A percentile compares a stretch with the other conserved stretches of the same genome.
These are phyloP conservation scores for Fusarium newnesense DNA, from an alignment of 2,329 filamentous ascomycete species.

Conservation along the genomic window DNA sequence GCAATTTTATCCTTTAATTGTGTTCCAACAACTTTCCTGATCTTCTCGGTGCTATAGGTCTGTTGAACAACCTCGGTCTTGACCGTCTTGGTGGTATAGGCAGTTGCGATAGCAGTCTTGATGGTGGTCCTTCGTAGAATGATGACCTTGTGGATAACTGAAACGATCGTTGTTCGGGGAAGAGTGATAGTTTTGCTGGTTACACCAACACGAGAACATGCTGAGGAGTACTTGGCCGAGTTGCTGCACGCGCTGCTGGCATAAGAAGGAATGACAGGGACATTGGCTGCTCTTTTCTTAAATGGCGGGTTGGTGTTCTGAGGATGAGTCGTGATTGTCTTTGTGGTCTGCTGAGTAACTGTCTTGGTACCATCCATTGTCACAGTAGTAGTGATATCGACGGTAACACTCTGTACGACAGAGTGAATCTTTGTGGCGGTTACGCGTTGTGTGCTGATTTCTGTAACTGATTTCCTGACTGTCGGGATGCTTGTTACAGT, in stretches of 20 bases:
- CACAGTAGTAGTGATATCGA: not conserved
- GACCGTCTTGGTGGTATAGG: not conserved
- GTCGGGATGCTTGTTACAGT: not conserved
- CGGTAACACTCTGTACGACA: not conserved
- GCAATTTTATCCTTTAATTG: not conserved
- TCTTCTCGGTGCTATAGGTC: not conserved
- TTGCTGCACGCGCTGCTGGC: not conserved
- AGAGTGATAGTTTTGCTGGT: not conserved
- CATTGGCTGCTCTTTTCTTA: not conserved
- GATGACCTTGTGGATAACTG: not conserved
- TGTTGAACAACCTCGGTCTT: not conserved
- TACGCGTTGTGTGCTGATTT: not conserved
- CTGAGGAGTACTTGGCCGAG: not conserved
- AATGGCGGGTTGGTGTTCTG: not conserved
- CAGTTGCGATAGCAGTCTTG: not conserved
- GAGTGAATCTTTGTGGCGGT: not conserved
- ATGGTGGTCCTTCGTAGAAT: not conserved
- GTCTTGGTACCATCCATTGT: not conserved
- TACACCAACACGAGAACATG: not conserved
- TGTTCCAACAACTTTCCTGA: not conserved
- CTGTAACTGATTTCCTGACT: not conserved
- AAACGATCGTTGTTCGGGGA: not conserved
- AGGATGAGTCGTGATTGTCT: not conserved
- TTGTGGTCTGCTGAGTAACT: not conserved
- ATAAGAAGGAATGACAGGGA: not conserved